Evolutionary conservation across 2,329 filamentous ascomycete genomes (phyloP).

Genomic region (Salinomyces thailandicus): DNA sequence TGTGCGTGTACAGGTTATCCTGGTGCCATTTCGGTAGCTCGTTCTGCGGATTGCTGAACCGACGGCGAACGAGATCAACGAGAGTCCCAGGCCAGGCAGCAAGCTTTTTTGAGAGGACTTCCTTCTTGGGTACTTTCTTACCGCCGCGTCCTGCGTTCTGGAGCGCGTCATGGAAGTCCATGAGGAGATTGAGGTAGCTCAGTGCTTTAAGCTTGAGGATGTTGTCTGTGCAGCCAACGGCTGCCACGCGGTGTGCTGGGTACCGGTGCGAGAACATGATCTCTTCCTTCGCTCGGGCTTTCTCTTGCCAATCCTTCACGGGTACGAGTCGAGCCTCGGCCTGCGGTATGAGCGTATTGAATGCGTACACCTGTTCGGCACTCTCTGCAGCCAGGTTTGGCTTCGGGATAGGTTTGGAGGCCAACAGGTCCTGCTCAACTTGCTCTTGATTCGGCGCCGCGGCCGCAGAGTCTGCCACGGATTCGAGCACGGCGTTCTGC

Average conservation of each 20-base stretch:
- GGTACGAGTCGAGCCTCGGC: conserved; percentile 58
- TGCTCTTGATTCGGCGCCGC: conserved; percentile 51
- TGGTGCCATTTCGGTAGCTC: conserved; percentile 61
- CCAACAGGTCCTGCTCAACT: conserved; percentile 51
- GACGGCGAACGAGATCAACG: conserved; percentile 56
- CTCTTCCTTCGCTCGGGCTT: conserved; percentile 45
- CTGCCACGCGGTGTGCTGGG: conserved; percentile 53
- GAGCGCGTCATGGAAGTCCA: conserved; percentile 38
- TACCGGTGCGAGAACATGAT: conserved; percentile 51
- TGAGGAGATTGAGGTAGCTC: conserved; percentile 38
- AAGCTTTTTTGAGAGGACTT: conserved; percentile 50
- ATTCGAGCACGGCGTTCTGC: conserved; percentile 50
- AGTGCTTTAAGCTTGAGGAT: conserved; percentile 38
- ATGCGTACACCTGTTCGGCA: conserved; percentile 63
- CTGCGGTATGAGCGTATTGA: conserved; percentile 53
- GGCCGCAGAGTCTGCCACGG: conserved; percentile 51
- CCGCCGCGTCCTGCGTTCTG: conserved; percentile 23
- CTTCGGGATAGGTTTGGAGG: conserved; percentile 60
- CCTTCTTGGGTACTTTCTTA: conserved; percentile 48
- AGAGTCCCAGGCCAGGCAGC: conserved; percentile 49
- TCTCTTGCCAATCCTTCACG: conserved; percentile 64
- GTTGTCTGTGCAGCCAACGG: conserved; percentile 45
- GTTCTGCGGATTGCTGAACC: conserved; percentile 49
- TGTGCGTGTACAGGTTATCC: conserved; percentile 63
- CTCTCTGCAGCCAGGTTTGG: conserved; percentile 57